Evolutionary conservation across 495 filamentous ascomycete species (phyloP), one percentile per base, ranked within the genome.

Genomic region (Aspergillus baeticus): DNA sequence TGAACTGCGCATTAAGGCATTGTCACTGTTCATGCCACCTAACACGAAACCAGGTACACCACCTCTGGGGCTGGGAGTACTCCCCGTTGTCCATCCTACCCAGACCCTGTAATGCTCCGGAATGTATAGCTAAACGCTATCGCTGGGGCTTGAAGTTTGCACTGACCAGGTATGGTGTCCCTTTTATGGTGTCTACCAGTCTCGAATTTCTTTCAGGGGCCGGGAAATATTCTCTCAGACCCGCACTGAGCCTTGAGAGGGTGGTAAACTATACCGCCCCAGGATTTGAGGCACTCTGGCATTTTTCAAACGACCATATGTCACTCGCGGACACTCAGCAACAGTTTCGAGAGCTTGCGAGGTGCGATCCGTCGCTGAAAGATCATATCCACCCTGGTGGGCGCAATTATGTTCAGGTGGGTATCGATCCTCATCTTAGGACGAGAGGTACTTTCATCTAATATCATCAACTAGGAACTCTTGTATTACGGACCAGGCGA

Each of bases 21-120:
- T 48, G 45, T 18, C n/a, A 48, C 26, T 48, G 45, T 18, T 48
- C 45, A n/a, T 48, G 45, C 23, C 45, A 48, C 17, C 15, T 31
- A 8, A 48, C 22, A 14, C 45, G 7, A n/a, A 31, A 14, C 11
- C 11, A 6, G 3, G 13, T 23, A 2, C 22, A 13, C 23, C 45
- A 23, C 26, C 31, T 48, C 45, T 48, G 45, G 45, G 45, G 22
- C 3, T 18, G 29, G 7, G 45, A 48, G 23, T 48, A 48, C 17
- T n/a, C 45, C 26, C 45, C 45, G n/a, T 17, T 33, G 45, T 48
- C 45, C 23, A 34, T 13, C 11, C 17, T 48, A 4, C 34, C 22
- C 17, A 18, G 10, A 34, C n/a, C 5, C 22, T 48, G 45, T 26
- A 17, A 31, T 15, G 31, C 29, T 34, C 20, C 45, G 31, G 5